phyloP scores from a whole-genome alignment of 2,329 filamentous ascomycete species.

The Capronia epimyces region DNA sequence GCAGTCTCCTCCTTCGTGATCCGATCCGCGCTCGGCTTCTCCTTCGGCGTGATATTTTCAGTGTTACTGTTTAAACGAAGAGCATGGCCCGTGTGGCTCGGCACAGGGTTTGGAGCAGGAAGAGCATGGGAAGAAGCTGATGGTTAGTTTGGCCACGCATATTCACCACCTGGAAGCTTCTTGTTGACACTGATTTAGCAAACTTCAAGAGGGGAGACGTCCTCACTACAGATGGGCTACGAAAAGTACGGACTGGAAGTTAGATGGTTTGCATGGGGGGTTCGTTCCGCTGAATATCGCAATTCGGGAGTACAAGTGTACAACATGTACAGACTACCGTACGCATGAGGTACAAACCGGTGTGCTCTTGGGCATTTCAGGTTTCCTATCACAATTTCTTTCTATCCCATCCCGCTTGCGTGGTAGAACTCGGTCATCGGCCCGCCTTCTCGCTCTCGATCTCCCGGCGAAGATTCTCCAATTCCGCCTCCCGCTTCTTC shows the following conservation, averaged over 20 bases:
- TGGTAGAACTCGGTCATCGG: conserved; percentile 27
- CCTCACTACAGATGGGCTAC: conserved; percentile 26
- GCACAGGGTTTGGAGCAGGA: conserved; percentile 89
- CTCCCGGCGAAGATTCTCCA: conserved; percentile 72
- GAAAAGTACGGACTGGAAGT: conserved; percentile 29
- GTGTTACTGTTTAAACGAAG: conserved; percentile 96
- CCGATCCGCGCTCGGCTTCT: conserved; percentile 90
- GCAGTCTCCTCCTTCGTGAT: conserved; percentile 96
- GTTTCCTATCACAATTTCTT: background rate
- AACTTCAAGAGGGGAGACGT: conserved; percentile 30
- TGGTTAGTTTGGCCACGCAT: conserved; percentile 47
- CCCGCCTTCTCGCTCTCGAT: conserved; percentile 78
- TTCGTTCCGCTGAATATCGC: conserved; percentile 6
- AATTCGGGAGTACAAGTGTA: conserved; percentile 20
- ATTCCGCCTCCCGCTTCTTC: conserved; percentile 64
- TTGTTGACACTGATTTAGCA: conserved; percentile 21
- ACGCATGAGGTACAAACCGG: conserved; percentile 1
- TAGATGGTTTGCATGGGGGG: conserved; percentile 13
- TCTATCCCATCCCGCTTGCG: background rate
- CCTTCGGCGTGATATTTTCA: conserved; percentile 97
- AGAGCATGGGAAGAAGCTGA: conserved; percentile 99
- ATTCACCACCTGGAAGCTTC: background rate
- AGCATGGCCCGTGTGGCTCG: conserved; percentile 94
- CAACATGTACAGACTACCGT: conserved; percentile 18
- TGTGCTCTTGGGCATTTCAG: background rate